phyloP scores from a whole-genome alignment of 225 moss, liverwort and hornwort species.

The Pseudoscleropodium purum region DNA sequence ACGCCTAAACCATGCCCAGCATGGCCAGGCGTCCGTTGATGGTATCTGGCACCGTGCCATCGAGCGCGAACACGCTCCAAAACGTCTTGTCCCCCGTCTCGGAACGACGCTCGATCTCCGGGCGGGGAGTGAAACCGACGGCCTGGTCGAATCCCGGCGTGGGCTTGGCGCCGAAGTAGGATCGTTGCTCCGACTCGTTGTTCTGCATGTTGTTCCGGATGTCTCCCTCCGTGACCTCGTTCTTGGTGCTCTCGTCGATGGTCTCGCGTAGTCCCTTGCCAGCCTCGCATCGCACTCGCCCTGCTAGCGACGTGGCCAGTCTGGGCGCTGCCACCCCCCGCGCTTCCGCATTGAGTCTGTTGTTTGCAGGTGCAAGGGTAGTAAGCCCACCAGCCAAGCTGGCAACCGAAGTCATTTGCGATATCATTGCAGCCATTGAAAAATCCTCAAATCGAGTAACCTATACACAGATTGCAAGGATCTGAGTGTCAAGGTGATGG shows the following conservation, averaged over 20 bases:
- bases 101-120: conserved; percentile 28
- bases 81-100: conserved; percentile 27
- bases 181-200: conserved; percentile 25
- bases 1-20: conserved; percentile 30
- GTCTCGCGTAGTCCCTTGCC: background rate
- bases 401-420: background rate
- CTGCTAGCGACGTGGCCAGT: background rate
- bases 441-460: too few species aligned
- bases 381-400: background rate
- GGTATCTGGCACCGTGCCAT: conserved; percentile 26
- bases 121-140: conserved; percentile 21
- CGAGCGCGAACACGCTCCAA: conserved; percentile 29
- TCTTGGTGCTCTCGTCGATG: conserved; percentile 16
- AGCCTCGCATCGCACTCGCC: conserved; percentile 14
- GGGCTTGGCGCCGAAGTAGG: conserved; percentile 27
- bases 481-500: background rate
- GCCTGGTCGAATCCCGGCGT: background rate
- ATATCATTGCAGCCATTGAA: conserved; percentile 7
- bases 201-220: conserved; percentile 5
- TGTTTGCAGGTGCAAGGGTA: background rate
- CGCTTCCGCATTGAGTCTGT: background rate
- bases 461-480: background rate
- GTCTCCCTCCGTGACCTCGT: conserved; percentile 15
- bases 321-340: background rate
- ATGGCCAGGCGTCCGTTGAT: conserved; percentile 20